These are phyloP conservation scores for Naganishia albida DNA, from an alignment of 1,284 basidiomycete species.

Conservation along the genomic window DNA sequence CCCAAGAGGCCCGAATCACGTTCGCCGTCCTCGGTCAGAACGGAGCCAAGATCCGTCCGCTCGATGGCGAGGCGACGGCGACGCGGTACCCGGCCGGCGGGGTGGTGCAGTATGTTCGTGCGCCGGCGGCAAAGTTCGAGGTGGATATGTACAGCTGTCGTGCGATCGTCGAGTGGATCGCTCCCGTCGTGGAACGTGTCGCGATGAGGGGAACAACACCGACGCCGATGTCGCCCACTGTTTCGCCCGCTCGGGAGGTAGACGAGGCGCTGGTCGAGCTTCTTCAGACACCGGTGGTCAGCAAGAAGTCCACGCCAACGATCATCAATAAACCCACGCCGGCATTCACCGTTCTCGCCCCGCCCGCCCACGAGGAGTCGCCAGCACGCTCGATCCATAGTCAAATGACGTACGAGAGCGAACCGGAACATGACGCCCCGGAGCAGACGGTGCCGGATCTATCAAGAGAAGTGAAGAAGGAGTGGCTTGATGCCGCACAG, in stretches of 20 bases:
- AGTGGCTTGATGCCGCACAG: conserved; percentile 2
- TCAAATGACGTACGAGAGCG: conserved; percentile 26
- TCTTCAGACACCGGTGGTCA: conserved; percentile 4
- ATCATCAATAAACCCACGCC: background rate
- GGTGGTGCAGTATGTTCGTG: background rate
- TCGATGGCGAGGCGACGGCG: background rate
- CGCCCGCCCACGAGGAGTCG: background rate
- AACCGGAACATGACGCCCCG: conserved; percentile 5
- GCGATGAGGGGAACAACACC: background rate
- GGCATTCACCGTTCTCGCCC: background rate
- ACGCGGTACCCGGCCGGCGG: conserved; percentile 22
- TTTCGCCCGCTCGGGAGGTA: background rate
- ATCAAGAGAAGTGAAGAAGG: conserved; percentile 14
- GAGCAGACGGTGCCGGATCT: conserved; percentile 4
- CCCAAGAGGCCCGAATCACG: conserved; percentile 2
- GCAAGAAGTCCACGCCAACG: background rate
- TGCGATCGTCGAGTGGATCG: conserved; percentile 23
- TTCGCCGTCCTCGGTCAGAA: conserved; percentile 32
- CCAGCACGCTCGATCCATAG: conserved; percentile 28
- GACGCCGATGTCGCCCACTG: too few species aligned
- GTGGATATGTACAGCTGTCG: conserved; percentile 34
- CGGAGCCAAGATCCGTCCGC: conserved; percentile 28
- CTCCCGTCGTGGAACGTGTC: background rate
- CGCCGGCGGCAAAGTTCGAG: conserved; percentile 14
- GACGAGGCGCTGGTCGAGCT: conserved; percentile 5